Percentiles rank a stretch among this genome's conserved stretches.
Conservation (phyloP, 306 rosid genomes). For the Trifolium subterraneum region DNA sequence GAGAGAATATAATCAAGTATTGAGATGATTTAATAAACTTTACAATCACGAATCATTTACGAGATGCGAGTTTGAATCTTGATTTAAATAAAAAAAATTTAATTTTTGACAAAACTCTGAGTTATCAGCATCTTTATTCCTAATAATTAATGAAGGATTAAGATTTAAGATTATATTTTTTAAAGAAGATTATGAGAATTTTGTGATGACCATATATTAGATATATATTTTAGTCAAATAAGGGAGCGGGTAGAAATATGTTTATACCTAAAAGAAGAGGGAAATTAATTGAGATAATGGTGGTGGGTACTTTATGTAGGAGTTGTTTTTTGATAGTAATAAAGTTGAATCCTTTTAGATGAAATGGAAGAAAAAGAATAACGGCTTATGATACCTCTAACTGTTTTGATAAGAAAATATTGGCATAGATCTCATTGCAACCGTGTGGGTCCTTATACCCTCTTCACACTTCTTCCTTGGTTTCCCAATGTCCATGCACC, state of each 20-base stretch:
- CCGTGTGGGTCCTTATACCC: constrained; percentile 63
- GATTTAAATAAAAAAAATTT: background rate
- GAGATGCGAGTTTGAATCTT: background rate
- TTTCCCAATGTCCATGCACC: constrained; percentile 45
- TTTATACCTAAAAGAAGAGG: constrained; percentile 24
- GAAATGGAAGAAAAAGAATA: constrained; percentile 39
- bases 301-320: constrained; percentile 61
- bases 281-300: constrained; percentile 53
- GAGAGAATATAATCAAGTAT: background rate
- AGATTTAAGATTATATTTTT: too few species aligned
- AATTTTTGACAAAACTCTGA: background rate
- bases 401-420: constrained; percentile 35
- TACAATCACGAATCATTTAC: background rate
- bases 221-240: constrained; percentile 44
- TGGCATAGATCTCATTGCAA: constrained; percentile 45
- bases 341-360: constrained; percentile 40
- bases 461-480: constrained; percentile 41
- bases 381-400: constrained; percentile 47
- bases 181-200: background rate
- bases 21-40: background rate
- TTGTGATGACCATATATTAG: constrained; percentile 8
- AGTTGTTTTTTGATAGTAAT: constrained; percentile 43
- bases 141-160: too few species aligned
- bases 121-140: too few species aligned
- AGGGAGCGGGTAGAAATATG: constrained; percentile 32